Evolutionary conservation across 805 yeast genomes (phyloP), one percentile per base, ranked within the genome.

Genomic region (Saturnispora dispora): DNA sequence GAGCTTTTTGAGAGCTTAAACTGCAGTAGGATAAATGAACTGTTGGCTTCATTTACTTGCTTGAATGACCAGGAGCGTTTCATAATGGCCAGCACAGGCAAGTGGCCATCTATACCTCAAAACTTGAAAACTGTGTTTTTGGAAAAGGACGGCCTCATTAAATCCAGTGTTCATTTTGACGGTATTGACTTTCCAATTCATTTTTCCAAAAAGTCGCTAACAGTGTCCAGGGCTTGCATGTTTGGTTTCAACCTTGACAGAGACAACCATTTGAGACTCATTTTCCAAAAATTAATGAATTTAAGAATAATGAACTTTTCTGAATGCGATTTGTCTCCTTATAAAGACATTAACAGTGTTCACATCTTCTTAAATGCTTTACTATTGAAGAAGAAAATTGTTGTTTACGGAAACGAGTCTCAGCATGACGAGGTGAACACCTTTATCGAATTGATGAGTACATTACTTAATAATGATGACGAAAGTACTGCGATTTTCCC

Each of bases 361-460:
- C 73, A 75, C 30, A 59, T 76, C 0, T 55, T 78, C 30, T 64
- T 78, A 6, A 72, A 77, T 59, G 79, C 79, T 2, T 52, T 78
- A 30, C 60, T 78, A 33, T 69, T 78, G 2, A 76, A 78, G 3
- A 75, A 75, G 50, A 72, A 67, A 55, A 67, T 78, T 33, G 59
- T 68, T 8, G 46, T 68, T 5, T 61, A 63, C 45, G 61, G 68
- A 30, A 61, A 67, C 69, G 78, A 76, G 27, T 66, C 73, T 43
- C 67, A 77, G 11, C 69, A 78, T 15, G 76, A 77, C 33, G 61
- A 63, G 52, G 70, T 78, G 23, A 71, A 73, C 51, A 81, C 78
- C 61, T 70, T 71, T 50, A 60, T 75, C 0, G 59, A 72, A 43
- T 65, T 73, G 13, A 61, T 75, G 1, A 56, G 72, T 46, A 70